Evolutionary conservation across 441 rosid genomes (phyloP).

Genomic region (Codiaeum variegatum): DNA sequence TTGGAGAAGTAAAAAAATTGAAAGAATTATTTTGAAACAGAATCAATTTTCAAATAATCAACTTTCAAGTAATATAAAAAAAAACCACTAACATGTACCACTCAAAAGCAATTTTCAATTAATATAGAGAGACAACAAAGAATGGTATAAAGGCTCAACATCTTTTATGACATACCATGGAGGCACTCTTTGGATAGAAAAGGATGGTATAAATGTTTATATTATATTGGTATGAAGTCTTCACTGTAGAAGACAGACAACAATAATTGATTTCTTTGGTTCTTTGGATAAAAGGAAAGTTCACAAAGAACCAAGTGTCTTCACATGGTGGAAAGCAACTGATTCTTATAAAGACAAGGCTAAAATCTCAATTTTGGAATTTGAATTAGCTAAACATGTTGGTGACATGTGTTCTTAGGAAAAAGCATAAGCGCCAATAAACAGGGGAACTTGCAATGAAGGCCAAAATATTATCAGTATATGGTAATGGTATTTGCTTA

Average conservation of each 20-base stretch:
- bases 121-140: no score
- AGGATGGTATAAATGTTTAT: constrained; percentile 29
- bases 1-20: no score
- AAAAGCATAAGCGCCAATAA: constrained; percentile 23
- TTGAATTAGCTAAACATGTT: constrained; percentile 28
- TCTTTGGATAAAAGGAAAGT: constrained; percentile 15
- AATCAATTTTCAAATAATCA: no score
- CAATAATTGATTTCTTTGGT: constrained; percentile 29
- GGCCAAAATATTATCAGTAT: constrained; percentile 1
- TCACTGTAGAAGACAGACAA: constrained; percentile 24
- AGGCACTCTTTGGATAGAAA: constrained; percentile 29
- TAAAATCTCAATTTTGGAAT: constrained; percentile 15
- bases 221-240: constrained; percentile 37
- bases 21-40: no score
- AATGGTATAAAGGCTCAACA: no score
- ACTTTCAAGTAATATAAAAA: background rate
- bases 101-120: background rate
- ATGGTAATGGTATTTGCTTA: constrained; percentile 22
- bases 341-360: constrained; percentile 29
- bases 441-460: constrained; percentile 2
- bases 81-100: background rate
- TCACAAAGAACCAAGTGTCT: constrained; percentile 17
- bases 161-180: constrained; percentile 31
- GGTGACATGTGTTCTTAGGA: constrained; percentile 29
- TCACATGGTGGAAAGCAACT: constrained; percentile 36